phyloP scores from a whole-genome alignment of 2,329 filamentous ascomycete genomes.

The Calonectria multiphialidica region DNA sequence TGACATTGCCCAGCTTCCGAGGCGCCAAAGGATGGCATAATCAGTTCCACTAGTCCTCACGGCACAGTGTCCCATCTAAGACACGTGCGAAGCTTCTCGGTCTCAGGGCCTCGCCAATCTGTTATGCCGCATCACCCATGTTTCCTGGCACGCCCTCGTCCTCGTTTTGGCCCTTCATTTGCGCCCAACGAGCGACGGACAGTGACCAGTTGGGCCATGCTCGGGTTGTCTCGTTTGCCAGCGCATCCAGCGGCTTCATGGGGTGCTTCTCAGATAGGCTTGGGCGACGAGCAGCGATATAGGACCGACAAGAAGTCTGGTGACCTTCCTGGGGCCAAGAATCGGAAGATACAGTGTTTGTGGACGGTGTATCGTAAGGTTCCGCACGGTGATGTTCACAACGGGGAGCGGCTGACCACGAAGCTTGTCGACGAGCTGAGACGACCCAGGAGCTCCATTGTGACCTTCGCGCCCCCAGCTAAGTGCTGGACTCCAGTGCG shows the following conservation, averaged over 20 bases:
- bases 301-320: constrained; percentile 11
- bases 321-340: constrained; percentile 7
- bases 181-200: neutral
- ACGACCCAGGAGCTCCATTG: neutral
- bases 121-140: neutral
- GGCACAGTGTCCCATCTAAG: constrained; percentile 12
- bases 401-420: neutral
- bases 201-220: constrained; percentile 3
- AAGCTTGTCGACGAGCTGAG: neutral
- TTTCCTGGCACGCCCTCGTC: neutral
- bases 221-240: constrained; percentile 3
- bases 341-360: constrained; percentile 23
- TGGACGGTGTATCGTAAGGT: neutral
- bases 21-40: constrained; percentile 1
- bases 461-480: neutral
- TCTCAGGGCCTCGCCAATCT: constrained; percentile 17
- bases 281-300: constrained; percentile 16
- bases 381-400: constrained; percentile 1
- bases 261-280: constrained; percentile 5
- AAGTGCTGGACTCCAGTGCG: neutral
- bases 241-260: constrained; percentile 8
- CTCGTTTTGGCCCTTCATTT: neutral
- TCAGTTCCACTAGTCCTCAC: neutral
- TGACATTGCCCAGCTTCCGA: neutral
- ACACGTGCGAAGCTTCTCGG: constrained; percentile 5